phyloP scores from a whole-genome alignment of 139 green algal genomes.

The Asterochloris sp. region DNA sequence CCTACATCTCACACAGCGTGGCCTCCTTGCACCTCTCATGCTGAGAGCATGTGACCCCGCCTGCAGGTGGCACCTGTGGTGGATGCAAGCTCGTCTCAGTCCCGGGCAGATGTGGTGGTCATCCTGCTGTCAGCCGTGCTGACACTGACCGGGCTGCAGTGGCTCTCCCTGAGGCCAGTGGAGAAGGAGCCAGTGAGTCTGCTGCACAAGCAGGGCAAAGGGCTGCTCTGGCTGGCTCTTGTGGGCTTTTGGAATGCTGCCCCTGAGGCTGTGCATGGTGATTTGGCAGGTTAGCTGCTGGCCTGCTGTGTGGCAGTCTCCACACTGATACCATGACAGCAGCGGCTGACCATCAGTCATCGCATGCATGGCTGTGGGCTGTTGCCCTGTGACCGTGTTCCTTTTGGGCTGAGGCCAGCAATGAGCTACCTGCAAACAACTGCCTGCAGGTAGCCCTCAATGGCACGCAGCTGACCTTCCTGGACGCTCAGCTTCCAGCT shows the following conservation, averaged over 20 bases:
- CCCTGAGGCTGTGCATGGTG: background rate
- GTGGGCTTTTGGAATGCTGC: background rate
- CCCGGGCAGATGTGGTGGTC: constrained; percentile 79
- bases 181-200: constrained; percentile 1
- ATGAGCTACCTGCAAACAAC: no score
- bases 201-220: background rate
- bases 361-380: background rate
- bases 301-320: background rate
- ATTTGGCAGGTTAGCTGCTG: background rate
- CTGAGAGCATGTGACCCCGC: no score
- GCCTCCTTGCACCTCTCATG: no score
- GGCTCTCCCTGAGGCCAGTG: constrained; percentile 71
- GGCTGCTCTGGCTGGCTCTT: background rate
- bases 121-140: constrained; percentile 82
- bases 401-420: no score
- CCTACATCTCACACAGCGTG: no score
- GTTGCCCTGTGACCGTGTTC: no score
- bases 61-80: constrained; percentile 72
- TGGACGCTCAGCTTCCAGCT: background rate
- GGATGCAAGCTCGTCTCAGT: constrained; percentile 79
- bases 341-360: no score
- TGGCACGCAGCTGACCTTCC: background rate
- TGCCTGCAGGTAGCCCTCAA: constrained; percentile 1
- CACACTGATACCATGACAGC: background rate
- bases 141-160: constrained; percentile 87